Evolutionary conservation across 495 filamentous ascomycete genomes (phyloP), one percentile per base, ranked within the genome.

Genomic region (Penicillium goetzii): DNA sequence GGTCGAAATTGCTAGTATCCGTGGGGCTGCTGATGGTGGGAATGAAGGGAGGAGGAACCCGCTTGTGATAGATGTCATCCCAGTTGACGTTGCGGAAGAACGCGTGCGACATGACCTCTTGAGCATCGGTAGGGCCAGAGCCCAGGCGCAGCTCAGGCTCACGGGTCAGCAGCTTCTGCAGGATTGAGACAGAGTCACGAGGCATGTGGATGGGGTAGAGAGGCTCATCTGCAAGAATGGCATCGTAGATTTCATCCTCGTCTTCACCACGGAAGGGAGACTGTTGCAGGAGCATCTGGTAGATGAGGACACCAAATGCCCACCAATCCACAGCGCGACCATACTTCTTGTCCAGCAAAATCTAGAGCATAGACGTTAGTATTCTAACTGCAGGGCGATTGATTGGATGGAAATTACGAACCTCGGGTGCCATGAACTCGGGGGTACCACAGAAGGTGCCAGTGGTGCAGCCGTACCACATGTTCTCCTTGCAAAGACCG

Each of bases 201-300:
- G 95, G 94, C 95, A 99, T 99, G 77, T 97, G 93, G 69, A 99
- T 98, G 14, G 95, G 95, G 72, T 99, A 99, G 7, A 99, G 84
- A 38, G 96, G 93, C 76, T 99, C 95, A 70, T 99, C 95, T 1
- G 96, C 92, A 59, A 99, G 88, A 76, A 99, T 98, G 49, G 95
- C 94, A 71, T 99, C 95, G 84, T 99, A 99, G 64, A 99, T 99
- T 78, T 99, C 95, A 77, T 99, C 95, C 73, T 99, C 95, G 72
- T 99, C 95, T 74, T 99, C 95, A 70, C 95, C 95, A 72, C 95
- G 90, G 90, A 99, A 99, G 4, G 95, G 95, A 26, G 93, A 97
- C 73, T 99, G 95, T 71, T 99, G 95, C 43, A 99, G 87, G 47
- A 99, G 88, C 95, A 99, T 99, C 80, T 99, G 95, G 77, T 99